Conservation (phyloP, 495 filamentous ascomycete genomes). For the Extremus antarcticus region DNA sequence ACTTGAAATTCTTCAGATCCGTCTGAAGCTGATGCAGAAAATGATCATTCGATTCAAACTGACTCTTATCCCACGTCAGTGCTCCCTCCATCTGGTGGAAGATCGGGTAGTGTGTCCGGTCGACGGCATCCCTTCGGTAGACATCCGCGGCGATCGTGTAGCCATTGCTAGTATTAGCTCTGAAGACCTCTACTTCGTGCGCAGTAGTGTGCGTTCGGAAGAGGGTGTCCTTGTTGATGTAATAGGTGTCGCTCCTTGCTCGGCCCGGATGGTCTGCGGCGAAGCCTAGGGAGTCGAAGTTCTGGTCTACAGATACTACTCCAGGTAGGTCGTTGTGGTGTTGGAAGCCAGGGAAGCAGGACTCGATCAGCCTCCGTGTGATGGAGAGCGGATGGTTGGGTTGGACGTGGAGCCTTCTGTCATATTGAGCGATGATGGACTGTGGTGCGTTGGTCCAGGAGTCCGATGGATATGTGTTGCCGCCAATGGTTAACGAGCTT, state of each 20-base stretch:
- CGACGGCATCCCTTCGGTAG: slow-evolving; percentile 88
- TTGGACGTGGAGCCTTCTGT: slow-evolving; percentile 70
- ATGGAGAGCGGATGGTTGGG: slow-evolving; percentile 82
- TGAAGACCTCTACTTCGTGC: slow-evolving; percentile 82
- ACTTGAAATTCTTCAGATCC: slow-evolving; percentile 50
- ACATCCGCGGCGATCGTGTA: slow-evolving; percentile 93
- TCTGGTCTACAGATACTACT: slow-evolving; percentile 74
- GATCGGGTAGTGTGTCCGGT: slow-evolving; percentile 86
- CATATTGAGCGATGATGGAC: slow-evolving; percentile 60
- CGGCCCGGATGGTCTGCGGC: slow-evolving; percentile 82
- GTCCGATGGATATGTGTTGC: slow-evolving; percentile 54
- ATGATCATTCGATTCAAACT: slow-evolving; percentile 29
- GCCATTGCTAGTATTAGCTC: slow-evolving; percentile 54
- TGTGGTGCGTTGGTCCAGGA: slow-evolving; percentile 76
- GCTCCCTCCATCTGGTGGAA: slow-evolving; percentile 99
- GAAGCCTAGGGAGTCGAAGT: slow-evolving; percentile 94
- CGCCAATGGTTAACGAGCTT: slow-evolving; percentile 43
- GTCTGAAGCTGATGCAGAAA: neutral
- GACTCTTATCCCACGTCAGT: slow-evolving; percentile 68
- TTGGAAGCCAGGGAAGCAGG: slow-evolving; percentile 67
- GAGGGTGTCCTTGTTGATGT: slow-evolving; percentile 73
- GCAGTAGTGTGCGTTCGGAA: slow-evolving; percentile 89
- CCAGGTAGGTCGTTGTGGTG: slow-evolving; percentile 69
- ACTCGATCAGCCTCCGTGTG: slow-evolving; percentile 85
- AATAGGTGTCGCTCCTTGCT: slow-evolving; percentile 85